These are phyloP conservation scores for Penicillium crystallinum DNA, from an alignment of 495 filamentous ascomycete species.

Conservation along the genomic window DNA sequence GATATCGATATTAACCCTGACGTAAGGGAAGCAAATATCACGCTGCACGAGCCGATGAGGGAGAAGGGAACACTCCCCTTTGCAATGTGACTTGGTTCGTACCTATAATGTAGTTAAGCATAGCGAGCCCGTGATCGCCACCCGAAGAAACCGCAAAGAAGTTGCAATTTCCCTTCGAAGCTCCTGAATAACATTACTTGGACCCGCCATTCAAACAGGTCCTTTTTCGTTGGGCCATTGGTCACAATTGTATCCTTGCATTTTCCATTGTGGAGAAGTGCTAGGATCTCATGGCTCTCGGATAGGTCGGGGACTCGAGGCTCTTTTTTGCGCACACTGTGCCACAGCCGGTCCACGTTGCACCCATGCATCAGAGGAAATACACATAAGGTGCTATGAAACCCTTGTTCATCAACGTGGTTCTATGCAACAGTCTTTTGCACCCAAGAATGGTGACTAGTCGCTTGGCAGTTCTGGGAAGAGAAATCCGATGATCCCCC, in stretches of 20 bases:
- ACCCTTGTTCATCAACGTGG: not conserved
- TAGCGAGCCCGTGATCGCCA: not conserved
- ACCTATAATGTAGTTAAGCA: not conserved
- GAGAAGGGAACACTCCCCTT: not conserved
- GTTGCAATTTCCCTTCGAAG: not conserved
- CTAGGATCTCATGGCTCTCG: not conserved
- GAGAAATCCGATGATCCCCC: not conserved
- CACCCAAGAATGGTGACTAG: not conserved
- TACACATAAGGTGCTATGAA: not conserved
- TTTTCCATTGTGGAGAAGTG: constrained; percentile 4
- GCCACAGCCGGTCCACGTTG: not conserved
- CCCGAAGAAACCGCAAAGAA: not conserved
- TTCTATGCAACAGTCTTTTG: not conserved
- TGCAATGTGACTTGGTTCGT: not conserved
- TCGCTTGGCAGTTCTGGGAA: not conserved
- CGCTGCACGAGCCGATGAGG: not conserved
- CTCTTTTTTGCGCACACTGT: not conserved
- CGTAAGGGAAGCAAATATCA: not conserved
- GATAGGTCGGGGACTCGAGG: constrained; percentile 1
- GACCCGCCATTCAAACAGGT: not conserved
- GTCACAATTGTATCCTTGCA: not conserved
- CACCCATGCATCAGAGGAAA: not conserved
- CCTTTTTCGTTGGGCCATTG: not conserved
- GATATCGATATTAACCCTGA: not conserved
- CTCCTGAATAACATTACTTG: not conserved